Evolutionary conservation across 257 asterid genomes (phyloP).

Genomic region (Echites panduratus): DNA sequence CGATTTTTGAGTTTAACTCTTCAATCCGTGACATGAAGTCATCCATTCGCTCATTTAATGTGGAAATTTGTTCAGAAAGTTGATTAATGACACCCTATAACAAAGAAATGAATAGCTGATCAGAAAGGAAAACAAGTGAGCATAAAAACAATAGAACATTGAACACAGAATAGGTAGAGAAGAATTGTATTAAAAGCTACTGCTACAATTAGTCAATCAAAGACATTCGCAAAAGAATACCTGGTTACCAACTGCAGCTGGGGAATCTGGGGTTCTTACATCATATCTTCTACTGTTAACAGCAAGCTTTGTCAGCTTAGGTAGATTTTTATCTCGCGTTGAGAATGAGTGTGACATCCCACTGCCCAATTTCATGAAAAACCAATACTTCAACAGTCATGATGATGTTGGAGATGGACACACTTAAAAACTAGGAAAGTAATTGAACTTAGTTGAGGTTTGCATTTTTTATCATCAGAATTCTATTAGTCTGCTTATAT

Average conservation of each 20-base stretch:
- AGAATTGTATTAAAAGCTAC: neutral
- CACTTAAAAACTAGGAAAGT: neutral
- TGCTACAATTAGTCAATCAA: neutral
- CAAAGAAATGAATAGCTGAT: constrained; percentile 7
- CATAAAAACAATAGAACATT: neutral
- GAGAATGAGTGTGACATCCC: constrained; percentile 73
- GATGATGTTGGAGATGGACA: neutral
- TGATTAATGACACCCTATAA: constrained; percentile 81
- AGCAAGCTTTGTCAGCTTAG: constrained; percentile 78
- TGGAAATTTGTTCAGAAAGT: constrained; percentile 87
- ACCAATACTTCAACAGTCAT: neutral
- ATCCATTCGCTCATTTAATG: constrained; percentile 89
- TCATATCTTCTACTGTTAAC: constrained; percentile 71
- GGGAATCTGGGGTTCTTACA: constrained; percentile 86
- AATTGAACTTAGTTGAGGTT: neutral
- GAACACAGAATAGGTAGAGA: neutral
- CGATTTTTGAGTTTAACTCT: constrained; percentile 71
- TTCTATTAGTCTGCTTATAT: neutral
- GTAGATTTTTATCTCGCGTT: constrained; percentile 62
- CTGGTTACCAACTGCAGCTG: constrained; percentile 75
- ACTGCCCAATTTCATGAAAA: constrained; percentile 38
- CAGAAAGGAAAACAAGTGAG: neutral
- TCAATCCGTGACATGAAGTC: constrained; percentile 89
- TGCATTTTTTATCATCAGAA: neutral
- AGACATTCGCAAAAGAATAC: constrained; percentile 24